Evolutionary conservation across 108 stramenopile species (phyloP).

Genomic region (Nitzschia palea): DNA sequence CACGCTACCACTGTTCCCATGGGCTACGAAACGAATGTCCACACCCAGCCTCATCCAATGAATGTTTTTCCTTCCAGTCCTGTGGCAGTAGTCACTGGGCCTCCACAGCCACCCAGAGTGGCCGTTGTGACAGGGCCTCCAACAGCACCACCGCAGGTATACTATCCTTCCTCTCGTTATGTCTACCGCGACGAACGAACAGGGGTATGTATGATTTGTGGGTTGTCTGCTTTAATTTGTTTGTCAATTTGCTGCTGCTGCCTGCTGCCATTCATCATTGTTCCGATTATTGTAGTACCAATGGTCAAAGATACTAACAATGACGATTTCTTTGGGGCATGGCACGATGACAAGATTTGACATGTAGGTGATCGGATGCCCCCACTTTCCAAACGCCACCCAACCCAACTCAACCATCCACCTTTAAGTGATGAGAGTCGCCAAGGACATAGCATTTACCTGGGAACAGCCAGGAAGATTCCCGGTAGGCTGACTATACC

Average conservation of each 20-base stretch:
- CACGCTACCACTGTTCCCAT: neutral
- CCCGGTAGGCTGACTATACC: too few species aligned
- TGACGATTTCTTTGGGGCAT: neutral
- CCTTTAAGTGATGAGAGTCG: too few species aligned
- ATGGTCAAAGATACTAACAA: neutral
- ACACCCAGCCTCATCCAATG: too few species aligned
- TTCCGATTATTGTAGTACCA: neutral
- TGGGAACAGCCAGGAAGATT: too few species aligned
- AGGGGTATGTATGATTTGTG: slow-evolving; percentile 7
- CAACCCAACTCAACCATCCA: too few species aligned
- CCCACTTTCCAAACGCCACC: too few species aligned
- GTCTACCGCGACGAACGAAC: slow-evolving; percentile 1
- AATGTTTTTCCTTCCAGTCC: neutral
- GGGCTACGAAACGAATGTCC: too few species aligned
- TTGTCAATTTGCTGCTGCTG: neutral
- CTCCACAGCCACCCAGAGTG: slow-evolving; percentile 3
- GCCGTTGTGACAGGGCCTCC: neutral
- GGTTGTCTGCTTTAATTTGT: neutral
- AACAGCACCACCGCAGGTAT: neutral
- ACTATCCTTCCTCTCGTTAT: neutral
- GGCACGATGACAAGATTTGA: neutral
- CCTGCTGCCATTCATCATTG: neutral
- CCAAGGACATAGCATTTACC: too few species aligned
- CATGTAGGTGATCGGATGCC: neutral
- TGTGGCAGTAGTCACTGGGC: slow-evolving; percentile 1